Conservation (phyloP, 371 early-diverging fungal genomes). For the Paraphysoderma sedebokerense region DNA sequence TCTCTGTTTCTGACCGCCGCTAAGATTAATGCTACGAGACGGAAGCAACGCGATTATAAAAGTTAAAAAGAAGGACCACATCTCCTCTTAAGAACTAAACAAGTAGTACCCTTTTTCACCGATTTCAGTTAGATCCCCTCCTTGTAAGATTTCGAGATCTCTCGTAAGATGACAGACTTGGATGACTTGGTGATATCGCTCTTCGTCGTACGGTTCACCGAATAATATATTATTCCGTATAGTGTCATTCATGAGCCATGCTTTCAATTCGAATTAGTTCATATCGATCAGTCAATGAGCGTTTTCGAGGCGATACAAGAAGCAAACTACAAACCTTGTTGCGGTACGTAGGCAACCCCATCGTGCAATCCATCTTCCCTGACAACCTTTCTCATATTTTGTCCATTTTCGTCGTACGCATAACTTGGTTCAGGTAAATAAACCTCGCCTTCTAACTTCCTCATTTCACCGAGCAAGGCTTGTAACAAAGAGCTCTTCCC, state of each 20-base stretch:
- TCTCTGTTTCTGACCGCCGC: slow-evolving; percentile 29
- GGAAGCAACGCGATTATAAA: background rate
- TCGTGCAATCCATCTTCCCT: no score
- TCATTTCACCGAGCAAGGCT: slow-evolving; percentile 5
- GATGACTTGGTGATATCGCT: slow-evolving; percentile 7
- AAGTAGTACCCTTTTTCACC: slow-evolving; percentile 13
- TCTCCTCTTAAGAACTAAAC: slow-evolving; percentile 3
- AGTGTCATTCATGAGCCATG: slow-evolving; percentile 7
- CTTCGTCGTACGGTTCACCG: background rate
- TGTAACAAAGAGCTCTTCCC: slow-evolving; percentile 3
- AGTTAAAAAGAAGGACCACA: background rate
- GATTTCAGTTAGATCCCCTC: slow-evolving; percentile 17
- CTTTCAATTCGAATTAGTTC: no score
- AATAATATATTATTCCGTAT: slow-evolving; percentile 6
- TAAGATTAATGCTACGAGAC: background rate
- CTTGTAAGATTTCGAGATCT: slow-evolving; percentile 14
- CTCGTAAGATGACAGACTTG: slow-evolving; percentile 7
- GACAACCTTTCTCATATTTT: no score
- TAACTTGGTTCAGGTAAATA: no score
- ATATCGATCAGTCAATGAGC: no score
- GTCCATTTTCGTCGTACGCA: no score
- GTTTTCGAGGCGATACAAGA: no score
- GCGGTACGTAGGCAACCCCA: background rate
- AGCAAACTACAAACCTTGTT: no score
- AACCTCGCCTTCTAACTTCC: background rate